Conservation (phyloP, 2,329 filamentous ascomycete species). For the Fusarium sororula region DNA sequence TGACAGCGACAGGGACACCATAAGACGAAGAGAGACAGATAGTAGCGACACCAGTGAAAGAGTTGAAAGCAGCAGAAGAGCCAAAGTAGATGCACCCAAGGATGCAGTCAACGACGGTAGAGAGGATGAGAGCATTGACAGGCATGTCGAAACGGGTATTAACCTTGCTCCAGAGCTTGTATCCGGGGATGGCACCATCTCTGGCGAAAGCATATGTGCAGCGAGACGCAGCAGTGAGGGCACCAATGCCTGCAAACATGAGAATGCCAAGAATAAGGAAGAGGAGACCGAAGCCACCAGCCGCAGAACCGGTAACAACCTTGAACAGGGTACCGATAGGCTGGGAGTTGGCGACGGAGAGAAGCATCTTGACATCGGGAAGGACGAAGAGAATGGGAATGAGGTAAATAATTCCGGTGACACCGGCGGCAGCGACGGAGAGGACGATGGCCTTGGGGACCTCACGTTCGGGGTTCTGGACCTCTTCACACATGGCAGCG, state of each 20-base stretch:
- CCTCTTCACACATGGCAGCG: slow-evolving; percentile 67
- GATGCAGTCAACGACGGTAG: slow-evolving; percentile 73
- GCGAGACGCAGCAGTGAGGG: slow-evolving; percentile 76
- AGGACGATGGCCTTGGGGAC: slow-evolving; percentile 75
- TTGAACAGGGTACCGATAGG: slow-evolving; percentile 82
- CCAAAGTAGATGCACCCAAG: slow-evolving; percentile 84
- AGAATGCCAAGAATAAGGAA: slow-evolving; percentile 81
- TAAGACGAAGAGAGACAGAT: slow-evolving; percentile 82
- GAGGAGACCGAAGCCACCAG: slow-evolving; percentile 77
- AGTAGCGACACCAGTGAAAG: slow-evolving; percentile 81
- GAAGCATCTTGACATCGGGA: slow-evolving; percentile 70
- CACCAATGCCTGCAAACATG: slow-evolving; percentile 79
- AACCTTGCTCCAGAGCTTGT: slow-evolving; percentile 71
- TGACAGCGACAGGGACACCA: slow-evolving; percentile 78
- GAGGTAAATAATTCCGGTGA: slow-evolving; percentile 71
- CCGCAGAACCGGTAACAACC: slow-evolving; percentile 75
- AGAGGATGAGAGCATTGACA: slow-evolving; percentile 73
- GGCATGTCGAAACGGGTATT: slow-evolving; percentile 74
- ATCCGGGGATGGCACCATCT: slow-evolving; percentile 78
- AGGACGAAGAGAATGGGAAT: slow-evolving; percentile 81
- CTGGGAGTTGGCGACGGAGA: slow-evolving; percentile 74
- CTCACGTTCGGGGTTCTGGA: slow-evolving; percentile 67
- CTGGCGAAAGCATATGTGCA: slow-evolving; percentile 81
- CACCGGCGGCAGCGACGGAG: slow-evolving; percentile 70
- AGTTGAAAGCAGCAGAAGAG: slow-evolving; percentile 79